A percentile compares a stretch with the other conserved stretches of the same genome.
These are phyloP conservation scores for Arthrobotrys conoides DNA, from an alignment of 2,329 filamentous ascomycete genomes.

Conservation along the genomic window DNA sequence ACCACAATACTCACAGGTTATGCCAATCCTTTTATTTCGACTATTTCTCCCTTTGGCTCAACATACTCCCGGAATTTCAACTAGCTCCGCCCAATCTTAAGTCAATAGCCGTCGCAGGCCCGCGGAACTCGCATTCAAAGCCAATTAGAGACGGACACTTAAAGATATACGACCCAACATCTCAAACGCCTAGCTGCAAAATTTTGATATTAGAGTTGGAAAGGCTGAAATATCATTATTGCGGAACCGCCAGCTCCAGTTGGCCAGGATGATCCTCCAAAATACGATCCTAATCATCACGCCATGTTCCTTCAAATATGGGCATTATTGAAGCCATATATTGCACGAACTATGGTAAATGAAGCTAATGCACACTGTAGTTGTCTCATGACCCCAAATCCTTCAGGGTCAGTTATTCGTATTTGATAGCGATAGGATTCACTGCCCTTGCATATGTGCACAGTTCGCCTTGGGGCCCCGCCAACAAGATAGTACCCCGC, in stretches of 20 bases:
- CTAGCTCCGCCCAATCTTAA: background rate
- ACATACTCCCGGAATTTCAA: too few species aligned
- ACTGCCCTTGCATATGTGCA: constrained; percentile 15
- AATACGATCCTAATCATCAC: constrained; percentile 3
- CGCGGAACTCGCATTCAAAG: background rate
- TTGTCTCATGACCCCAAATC: constrained; percentile 10
- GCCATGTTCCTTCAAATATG: background rate
- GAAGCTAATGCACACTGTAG: background rate
- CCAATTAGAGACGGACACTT: background rate
- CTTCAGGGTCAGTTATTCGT: background rate
- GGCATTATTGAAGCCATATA: background rate
- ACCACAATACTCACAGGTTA: too few species aligned
- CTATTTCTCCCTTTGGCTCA: too few species aligned
- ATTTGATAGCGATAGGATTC: constrained; percentile 16
- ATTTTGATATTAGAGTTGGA: background rate
- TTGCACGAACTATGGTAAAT: background rate
- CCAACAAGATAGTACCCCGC: constrained; percentile 29
- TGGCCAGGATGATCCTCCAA: background rate
- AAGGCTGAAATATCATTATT: background rate
- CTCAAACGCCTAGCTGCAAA: background rate
- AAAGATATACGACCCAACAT: background rate
- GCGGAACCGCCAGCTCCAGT: background rate
- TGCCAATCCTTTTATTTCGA: too few species aligned
- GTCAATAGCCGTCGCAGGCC: background rate
- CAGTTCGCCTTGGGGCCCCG: constrained; percentile 33